A percentile compares a stretch with the other conserved stretches of the same genome.
Conservation (phyloP, 2,329 filamentous ascomycete species). For the Ceratocystis huliohia region DNA sequence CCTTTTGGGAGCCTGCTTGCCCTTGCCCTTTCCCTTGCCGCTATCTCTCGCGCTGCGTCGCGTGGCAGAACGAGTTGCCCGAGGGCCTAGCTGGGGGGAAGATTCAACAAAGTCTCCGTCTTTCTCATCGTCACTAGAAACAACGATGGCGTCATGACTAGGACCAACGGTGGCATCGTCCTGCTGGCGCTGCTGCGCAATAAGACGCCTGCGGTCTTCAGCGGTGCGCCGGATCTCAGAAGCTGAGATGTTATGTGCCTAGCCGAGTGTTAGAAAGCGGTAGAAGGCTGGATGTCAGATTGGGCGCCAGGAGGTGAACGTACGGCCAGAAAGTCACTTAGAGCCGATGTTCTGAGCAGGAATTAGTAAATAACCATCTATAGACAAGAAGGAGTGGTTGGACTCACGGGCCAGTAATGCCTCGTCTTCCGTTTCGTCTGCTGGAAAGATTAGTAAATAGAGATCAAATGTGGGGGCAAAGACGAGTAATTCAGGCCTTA, state of each 20-base stretch:
- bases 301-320: slow-evolving; percentile 21
- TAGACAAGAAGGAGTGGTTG: slow-evolving; percentile 43
- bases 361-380: slow-evolving; percentile 20
- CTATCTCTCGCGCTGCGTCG: not conserved
- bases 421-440: not conserved
- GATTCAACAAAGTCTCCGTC: not conserved
- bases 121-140: not conserved
- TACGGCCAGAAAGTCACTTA: slow-evolving; percentile 43
- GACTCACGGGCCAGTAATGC: slow-evolving; percentile 20
- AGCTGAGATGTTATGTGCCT: slow-evolving; percentile 62
- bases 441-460: not conserved
- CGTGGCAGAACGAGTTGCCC: not conserved
- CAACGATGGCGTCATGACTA: not conserved
- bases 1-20: slow-evolving; percentile 1
- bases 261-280: not conserved
- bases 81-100: not conserved
- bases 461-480: not conserved
- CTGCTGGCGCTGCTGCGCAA: slow-evolving; percentile 24
- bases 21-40: slow-evolving; percentile 16
- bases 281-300: too few relatives aligned
- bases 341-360: slow-evolving; percentile 35
- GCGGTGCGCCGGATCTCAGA: slow-evolving; percentile 41
- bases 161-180: slow-evolving; percentile 11
- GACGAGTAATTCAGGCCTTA: not conserved
- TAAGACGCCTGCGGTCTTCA: slow-evolving; percentile 34